phyloP scores from a whole-genome alignment of 1,284 basidiomycete species.

The Mycosarcoma maydis region DNA sequence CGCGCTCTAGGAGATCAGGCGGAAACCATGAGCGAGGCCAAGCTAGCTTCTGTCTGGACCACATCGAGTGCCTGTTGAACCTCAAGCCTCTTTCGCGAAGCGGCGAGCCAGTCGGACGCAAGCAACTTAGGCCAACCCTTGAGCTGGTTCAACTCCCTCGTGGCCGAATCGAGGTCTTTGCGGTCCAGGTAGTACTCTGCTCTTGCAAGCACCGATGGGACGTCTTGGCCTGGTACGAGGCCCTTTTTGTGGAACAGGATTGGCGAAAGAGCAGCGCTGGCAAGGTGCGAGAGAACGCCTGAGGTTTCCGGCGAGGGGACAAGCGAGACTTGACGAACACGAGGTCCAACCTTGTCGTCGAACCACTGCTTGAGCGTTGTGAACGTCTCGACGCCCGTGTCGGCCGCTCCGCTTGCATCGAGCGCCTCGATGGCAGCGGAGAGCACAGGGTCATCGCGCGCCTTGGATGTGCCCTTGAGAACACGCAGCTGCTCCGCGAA shows the following conservation, averaged over 20 bases:
- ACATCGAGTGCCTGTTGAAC: constrained; percentile 93
- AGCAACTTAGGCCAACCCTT: constrained; percentile 80
- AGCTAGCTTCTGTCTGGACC: constrained; percentile 82
- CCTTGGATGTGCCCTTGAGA: constrained; percentile 74
- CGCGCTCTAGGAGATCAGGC: constrained; percentile 4
- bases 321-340: constrained; percentile 85
- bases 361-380: constrained; percentile 91
- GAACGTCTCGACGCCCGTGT: constrained; percentile 85
- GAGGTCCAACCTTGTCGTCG: constrained; percentile 81
- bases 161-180: constrained; percentile 90
- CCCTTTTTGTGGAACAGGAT: constrained; percentile 82
- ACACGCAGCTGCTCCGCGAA: constrained; percentile 90
- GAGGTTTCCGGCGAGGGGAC: constrained; percentile 80
- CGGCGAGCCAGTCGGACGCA: constrained; percentile 89
- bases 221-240: constrained; percentile 78
- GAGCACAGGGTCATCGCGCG: constrained; percentile 71
- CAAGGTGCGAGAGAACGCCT: constrained; percentile 86
- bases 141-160: constrained; percentile 90
- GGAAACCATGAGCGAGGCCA: constrained; percentile 70
- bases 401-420: constrained; percentile 79
- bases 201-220: constrained; percentile 83
- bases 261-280: constrained; percentile 78
- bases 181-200: constrained; percentile 90
- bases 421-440: constrained; percentile 51
- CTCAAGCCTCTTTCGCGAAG: constrained; percentile 86